Percentiles rank a stretch among this genome's conserved stretches.
Conservation (phyloP, 306 rosid genomes). For the Quercus variabilis region DNA sequence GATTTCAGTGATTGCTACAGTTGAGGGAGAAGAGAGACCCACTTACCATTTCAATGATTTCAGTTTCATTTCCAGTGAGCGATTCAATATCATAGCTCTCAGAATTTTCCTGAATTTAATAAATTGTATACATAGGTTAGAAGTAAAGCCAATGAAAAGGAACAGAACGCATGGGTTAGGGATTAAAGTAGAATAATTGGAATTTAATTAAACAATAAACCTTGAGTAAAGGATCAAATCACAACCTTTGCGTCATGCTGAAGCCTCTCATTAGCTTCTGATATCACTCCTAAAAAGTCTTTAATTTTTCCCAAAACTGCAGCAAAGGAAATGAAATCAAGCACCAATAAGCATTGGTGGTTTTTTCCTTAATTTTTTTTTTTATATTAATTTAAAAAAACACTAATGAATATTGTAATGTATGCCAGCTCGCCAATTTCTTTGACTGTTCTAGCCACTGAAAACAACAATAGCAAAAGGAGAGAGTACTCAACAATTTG, state of each 20-base stretch:
- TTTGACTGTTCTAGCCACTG: too few relatives aligned
- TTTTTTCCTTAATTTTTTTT: neutral
- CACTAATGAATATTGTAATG: neutral
- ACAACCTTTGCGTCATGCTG: constrained; percentile 67
- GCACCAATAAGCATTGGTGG: neutral
- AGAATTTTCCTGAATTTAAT: constrained; percentile 48
- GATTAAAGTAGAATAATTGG: neutral
- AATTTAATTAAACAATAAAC: neutral
- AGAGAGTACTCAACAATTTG: too few relatives aligned
- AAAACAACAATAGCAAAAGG: too few relatives aligned
- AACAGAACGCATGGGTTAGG: neutral
- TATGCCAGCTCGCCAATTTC: too few relatives aligned
- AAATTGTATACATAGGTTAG: neutral
- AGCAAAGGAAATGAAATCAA: constrained; percentile 6
- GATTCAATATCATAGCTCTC: constrained; percentile 66
- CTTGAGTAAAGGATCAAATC: constrained; percentile 7
- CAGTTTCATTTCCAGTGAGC: constrained; percentile 69
- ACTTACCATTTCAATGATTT: constrained; percentile 69
- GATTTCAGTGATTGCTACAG: constrained; percentile 9
- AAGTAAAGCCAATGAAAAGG: neutral
- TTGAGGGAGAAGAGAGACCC: neutral
- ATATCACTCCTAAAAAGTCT: constrained; percentile 65
- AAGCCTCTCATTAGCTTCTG: constrained; percentile 70
- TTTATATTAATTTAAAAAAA: neutral
- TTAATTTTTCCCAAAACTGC: constrained; percentile 50